Conservation (phyloP, 1,139 yeast genomes). For the Candida smagusa region DNA sequence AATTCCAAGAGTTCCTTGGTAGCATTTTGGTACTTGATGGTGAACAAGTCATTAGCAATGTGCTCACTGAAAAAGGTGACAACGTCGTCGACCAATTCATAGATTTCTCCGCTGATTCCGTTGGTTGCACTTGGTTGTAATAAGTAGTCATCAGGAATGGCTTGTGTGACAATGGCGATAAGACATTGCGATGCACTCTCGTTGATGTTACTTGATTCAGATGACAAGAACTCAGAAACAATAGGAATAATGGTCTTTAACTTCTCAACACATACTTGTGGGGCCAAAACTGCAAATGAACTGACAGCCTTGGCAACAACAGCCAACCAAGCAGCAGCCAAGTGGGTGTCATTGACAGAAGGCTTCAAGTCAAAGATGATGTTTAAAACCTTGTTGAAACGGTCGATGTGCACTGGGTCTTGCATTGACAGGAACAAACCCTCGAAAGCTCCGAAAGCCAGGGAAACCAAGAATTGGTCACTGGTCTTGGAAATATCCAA, state of each 20-base stretch:
- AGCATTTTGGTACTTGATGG: constrained; percentile 74
- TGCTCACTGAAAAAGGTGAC: constrained; percentile 47
- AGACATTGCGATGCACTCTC: constrained; percentile 83
- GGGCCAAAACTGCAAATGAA: constrained; percentile 61
- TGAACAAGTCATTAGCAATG: constrained; percentile 55
- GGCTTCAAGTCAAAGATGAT: constrained; percentile 81
- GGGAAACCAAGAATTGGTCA: constrained; percentile 77
- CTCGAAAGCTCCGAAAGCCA: constrained; percentile 85
- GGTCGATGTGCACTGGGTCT: constrained; percentile 59
- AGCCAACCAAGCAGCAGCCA: constrained; percentile 94
- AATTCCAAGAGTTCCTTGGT: constrained; percentile 74
- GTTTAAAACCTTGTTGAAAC: constrained; percentile 61
- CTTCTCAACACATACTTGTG: constrained; percentile 52
- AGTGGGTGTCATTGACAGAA: constrained; percentile 72
- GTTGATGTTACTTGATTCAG: constrained; percentile 67
- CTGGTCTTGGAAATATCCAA: constrained; percentile 75
- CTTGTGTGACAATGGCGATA: constrained; percentile 67
- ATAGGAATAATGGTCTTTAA: constrained; percentile 56
- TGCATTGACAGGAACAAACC: constrained; percentile 77
- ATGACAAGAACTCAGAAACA: constrained; percentile 58
- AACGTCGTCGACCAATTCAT: constrained; percentile 56
- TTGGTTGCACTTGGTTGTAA: constrained; percentile 46
- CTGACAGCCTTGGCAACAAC: constrained; percentile 85
- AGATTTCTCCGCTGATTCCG: constrained; percentile 41
- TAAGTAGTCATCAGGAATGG: constrained; percentile 59